phyloP scores from a whole-genome alignment of 179 eudicot species.

The Amaranthus tricolor region DNA sequence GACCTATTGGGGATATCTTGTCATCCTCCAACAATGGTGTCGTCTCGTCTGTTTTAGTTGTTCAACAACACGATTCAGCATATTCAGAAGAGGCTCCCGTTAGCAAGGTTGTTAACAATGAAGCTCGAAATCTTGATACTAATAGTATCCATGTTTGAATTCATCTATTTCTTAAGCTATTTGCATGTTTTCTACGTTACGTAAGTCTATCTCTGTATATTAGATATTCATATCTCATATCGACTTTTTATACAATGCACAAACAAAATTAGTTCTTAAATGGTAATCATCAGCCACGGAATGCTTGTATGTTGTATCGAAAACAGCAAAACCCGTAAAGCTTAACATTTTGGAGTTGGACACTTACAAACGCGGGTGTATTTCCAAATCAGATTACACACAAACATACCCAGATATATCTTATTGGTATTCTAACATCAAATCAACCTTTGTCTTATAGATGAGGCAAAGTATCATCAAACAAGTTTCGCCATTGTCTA shows the following conservation, averaged over 20 bases:
- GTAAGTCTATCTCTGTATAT: no score
- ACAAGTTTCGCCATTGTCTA: background rate
- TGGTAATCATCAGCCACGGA: no score
- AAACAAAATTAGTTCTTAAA: no score
- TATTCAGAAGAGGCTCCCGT: conserved; percentile 42
- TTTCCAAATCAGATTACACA: no score
- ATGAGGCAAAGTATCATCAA: background rate
- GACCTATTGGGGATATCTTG: conserved; percentile 63
- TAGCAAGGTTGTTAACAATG: conserved; percentile 28
- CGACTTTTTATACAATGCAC: no score
- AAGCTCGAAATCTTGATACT: background rate
- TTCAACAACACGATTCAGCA: conserved; percentile 58
- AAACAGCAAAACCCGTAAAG: no score
- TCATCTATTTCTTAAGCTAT: no score
- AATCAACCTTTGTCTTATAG: background rate
- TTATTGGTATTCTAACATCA: conserved; percentile 13
- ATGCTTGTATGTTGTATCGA: no score
- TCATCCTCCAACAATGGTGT: conserved; percentile 49
- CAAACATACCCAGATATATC: conserved; percentile 2
- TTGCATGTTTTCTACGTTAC: no score
- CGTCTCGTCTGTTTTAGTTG: conserved; percentile 59
- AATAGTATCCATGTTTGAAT: conserved; percentile 22
- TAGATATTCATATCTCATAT: no score
- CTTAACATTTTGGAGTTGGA: no score
- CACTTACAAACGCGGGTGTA: no score